phyloP scores from a whole-genome alignment of 1,284 basidiomycete genomes.

The Fomitopsis pinicola region DNA sequence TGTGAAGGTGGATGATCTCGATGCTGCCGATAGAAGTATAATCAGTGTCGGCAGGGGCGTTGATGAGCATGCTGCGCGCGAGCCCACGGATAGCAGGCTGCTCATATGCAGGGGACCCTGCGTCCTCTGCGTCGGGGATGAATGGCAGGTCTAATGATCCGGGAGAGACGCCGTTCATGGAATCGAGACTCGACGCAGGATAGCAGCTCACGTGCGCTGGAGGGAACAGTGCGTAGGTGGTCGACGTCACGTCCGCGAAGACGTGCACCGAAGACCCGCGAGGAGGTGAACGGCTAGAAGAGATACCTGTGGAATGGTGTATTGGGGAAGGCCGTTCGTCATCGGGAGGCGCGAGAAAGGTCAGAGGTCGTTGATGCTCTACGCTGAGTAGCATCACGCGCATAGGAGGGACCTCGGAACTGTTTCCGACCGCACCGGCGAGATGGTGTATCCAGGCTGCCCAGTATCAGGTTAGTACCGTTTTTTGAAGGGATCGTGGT shows the following conservation, averaged over 20 bases:
- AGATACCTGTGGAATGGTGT: conserved; percentile 10
- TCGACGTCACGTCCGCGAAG: conserved; percentile 34
- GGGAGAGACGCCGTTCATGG: conserved; percentile 14
- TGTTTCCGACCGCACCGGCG: conserved; percentile 30
- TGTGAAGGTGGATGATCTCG: conserved; percentile 57
- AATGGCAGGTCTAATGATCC: conserved; percentile 13
- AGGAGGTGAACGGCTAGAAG: conserved; percentile 10
- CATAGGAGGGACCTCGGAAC: conserved; percentile 36
- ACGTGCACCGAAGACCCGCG: conserved; percentile 14
- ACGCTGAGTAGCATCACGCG: conserved; percentile 56
- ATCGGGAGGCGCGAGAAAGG: conserved; percentile 25
- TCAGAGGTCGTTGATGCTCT: conserved; percentile 53
- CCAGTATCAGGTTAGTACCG: conserved; percentile 1
- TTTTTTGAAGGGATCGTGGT: background rate
- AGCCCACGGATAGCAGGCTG: conserved; percentile 38
- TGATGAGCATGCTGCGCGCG: conserved; percentile 53
- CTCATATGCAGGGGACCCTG: conserved; percentile 28
- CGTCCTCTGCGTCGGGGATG: conserved; percentile 30
- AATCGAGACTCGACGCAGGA: conserved; percentile 23
- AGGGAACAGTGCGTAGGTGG: conserved; percentile 48
- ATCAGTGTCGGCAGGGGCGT: conserved; percentile 38
- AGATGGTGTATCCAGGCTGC: conserved; percentile 65
- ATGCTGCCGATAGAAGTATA: conserved; percentile 46
- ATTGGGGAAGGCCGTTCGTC: conserved; percentile 8
- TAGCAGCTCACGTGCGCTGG: conserved; percentile 33